Evolutionary conservation across 1,284 basidiomycete genomes (phyloP), one percentile per base, ranked within the genome.

Genomic region (Kalmanozyma brasiliensis): DNA sequence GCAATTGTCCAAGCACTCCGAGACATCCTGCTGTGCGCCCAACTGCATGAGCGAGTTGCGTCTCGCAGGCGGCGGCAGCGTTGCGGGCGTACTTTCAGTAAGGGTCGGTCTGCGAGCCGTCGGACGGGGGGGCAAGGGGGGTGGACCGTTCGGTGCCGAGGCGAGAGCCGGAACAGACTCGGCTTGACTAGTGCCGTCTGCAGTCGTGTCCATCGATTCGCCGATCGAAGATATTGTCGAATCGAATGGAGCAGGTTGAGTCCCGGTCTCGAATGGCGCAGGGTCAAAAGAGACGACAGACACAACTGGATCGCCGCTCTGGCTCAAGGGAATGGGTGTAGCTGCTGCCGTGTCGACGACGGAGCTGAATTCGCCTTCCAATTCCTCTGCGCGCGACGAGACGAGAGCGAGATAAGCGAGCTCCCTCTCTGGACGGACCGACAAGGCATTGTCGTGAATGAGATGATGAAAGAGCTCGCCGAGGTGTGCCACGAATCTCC

Each of bases 1-100:
- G 84, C 95, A 94, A 77, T 98, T 98, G 84, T 98, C 94, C 88
- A 98, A 91, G 82, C 95, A 97, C 83, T 98, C 95, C 0, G 94
- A 91, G 2, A 98, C 94, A 81, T 98, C 95, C 79, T 98, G 95
- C 78, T 98, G 95, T 69, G 91, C 90, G n/a, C 93, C 93, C 88
- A 76, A 52, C 49, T 77, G 76, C 71, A 82, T 76, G 17, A 79
- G 73, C 32, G 76, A 74, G 45, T 67, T 72, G 19, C 63, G 52
- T 46, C 69, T 47, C 32, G 69, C 69, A 8, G 63, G 55, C 2
- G 53, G 47, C 10, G 68, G 55, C n/a, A 56, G 44, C 11, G 43
- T 40, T n/a, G 56, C 35, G 16, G 34, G 34, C 19, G 58, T 24
- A 8, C 42, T 16, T 10, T 49, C 51, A 8, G 42, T 29, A 14